Evolutionary conservation across 1,284 basidiomycete species (phyloP), one percentile per base, ranked within the genome.

Genomic region (Hymenochaete sp.): DNA sequence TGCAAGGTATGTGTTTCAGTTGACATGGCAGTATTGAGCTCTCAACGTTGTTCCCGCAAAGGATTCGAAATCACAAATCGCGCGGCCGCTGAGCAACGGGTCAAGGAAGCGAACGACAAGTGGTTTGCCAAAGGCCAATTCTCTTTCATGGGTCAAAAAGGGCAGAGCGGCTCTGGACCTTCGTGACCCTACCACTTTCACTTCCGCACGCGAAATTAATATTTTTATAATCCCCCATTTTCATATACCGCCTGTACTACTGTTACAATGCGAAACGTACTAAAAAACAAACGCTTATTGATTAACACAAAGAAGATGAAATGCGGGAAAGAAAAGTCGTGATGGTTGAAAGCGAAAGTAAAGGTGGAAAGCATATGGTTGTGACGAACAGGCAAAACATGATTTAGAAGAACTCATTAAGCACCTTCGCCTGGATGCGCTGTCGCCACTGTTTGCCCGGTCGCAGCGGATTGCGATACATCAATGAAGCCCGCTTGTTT

Each of bases 81-180:
- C 24, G 74, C 82, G 4, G 77, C 83, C 5, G 74, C 77, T 38
- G 79, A 86, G 24, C 82, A 86, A 56, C 73, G 82, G 27, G 86
- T 93, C 48, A 88, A 91, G 60, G 90, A 89, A 57, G 92, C 91
- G 19, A 95, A 95, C 64, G 89, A 93, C 50, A 74, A 84, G 25
- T 95, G 91, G 91, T 95, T 95, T 59, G 79, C 82, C 2, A 76
- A 77, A 14, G 91, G 91, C 4, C 89, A 72, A 29, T 93, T 93
- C 64, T 83, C 84, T 1, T 86, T 85, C 55, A 66, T 78, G 14
- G 82, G 82, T 10, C 76, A 79, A 57, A 86, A 86, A 57, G 81
- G 80, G 25, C 38, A 39, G 19, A 14, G 28, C 9, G 13, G 43
- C 16, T 45, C 43, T n/a, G n/a, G n/a, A n/a, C n/a, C n/a, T n/a